These are phyloP conservation scores for Metahyphopichia silvanorum DNA, from an alignment of 805 yeast genomes.

Conservation along the genomic window DNA sequence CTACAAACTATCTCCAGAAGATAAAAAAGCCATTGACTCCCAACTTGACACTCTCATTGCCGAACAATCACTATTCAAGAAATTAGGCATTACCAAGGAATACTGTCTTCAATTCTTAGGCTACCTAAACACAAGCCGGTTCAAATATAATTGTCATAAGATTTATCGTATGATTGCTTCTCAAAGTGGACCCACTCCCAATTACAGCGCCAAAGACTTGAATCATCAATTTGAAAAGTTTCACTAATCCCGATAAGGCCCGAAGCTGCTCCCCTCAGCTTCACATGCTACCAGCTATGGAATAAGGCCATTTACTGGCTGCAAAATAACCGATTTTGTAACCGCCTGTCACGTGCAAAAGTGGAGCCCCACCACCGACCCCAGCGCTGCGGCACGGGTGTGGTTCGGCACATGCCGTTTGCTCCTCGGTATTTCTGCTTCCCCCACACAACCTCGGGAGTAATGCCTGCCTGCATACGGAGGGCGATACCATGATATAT, in stretches of 20 bases:
- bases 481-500: neutral
- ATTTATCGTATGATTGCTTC: neutral
- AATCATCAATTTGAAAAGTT: no score
- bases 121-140: neutral
- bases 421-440: constrained; percentile 1
- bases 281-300: no score
- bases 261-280: no score
- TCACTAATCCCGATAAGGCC: no score
- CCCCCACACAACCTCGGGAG: constrained; percentile 3
- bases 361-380: no score
- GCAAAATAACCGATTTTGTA: no score
- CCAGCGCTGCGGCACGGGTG: neutral
- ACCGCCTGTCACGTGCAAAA: no score
- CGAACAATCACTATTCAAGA: neutral
- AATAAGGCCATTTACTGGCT: no score
- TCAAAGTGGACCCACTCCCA: no score
- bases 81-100: neutral
- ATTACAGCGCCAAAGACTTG: no score
- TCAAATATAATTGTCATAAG: neutral
- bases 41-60: neutral
- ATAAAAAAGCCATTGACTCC: neutral
- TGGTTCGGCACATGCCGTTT: neutral
- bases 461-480: neutral
- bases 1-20: neutral
- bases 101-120: neutral